Conservation (phyloP, 108 stramenopile species). For the Cyclotella atomus region DNA sequence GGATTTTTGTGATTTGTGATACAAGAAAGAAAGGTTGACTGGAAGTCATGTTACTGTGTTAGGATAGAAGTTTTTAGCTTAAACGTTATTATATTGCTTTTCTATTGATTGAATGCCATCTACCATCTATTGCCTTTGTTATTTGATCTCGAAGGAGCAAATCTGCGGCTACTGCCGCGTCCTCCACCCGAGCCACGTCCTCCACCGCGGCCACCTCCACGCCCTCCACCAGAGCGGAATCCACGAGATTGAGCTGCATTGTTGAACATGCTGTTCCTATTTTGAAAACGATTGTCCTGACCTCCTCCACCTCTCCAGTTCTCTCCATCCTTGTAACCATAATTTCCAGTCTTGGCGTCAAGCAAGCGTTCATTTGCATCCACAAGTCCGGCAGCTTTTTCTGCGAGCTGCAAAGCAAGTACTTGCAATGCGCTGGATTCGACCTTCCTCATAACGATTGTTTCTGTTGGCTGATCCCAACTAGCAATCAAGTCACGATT, state of each 20-base stretch:
- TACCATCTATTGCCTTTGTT: slow-evolving; percentile 39
- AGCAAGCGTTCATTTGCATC: slow-evolving; percentile 96
- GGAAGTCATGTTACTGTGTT: too few species aligned
- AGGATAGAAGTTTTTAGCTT: too few species aligned
- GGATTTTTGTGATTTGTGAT: not conserved
- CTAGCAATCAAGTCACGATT: slow-evolving; percentile 93
- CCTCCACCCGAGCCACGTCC: slow-evolving; percentile 42
- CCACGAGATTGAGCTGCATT: slow-evolving; percentile 33
- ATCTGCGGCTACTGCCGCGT: slow-evolving; percentile 39
- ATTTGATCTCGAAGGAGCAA: slow-evolving; percentile 19
- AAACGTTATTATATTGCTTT: too few species aligned
- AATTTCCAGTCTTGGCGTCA: slow-evolving; percentile 85
- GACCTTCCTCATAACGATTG: slow-evolving; percentile 90
- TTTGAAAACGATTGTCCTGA: slow-evolving; percentile 39
- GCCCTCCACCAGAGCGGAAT: slow-evolving; percentile 39
- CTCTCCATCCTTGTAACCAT: slow-evolving; percentile 75
- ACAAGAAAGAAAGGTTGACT: not conserved
- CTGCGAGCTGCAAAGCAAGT: slow-evolving; percentile 93
- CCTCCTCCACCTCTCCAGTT: slow-evolving; percentile 64
- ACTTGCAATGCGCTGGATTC: slow-evolving; percentile 91
- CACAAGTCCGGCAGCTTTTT: slow-evolving; percentile 88
- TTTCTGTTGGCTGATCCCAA: slow-evolving; percentile 98
- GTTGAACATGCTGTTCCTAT: slow-evolving; percentile 16
- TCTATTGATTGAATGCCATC: not conserved
- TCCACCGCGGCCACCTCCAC: slow-evolving; percentile 41